phyloP scores from a whole-genome alignment of 2,329 filamentous ascomycete species.

The Cladosporium velox region DNA sequence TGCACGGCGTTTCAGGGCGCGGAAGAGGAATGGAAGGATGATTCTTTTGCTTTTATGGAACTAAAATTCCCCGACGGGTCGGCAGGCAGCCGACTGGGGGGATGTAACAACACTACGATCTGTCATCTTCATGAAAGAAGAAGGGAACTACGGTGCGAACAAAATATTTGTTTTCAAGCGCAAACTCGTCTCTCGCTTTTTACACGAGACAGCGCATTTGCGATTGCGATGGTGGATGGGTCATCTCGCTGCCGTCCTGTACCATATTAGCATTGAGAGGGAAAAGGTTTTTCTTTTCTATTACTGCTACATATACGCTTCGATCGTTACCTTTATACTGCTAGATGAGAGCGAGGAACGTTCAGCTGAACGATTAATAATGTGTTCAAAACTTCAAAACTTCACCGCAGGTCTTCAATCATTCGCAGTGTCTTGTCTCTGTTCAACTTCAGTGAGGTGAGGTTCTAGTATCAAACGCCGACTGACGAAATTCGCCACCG shows the following conservation, averaged over 20 bases:
- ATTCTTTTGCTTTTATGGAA: not conserved
- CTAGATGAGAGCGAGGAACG: constrained; percentile 1
- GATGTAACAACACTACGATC: constrained; percentile 10
- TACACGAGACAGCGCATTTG: not conserved
- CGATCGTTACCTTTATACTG: constrained; percentile 5
- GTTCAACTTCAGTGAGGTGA: not conserved
- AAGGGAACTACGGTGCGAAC: not conserved
- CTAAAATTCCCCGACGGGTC: not conserved
- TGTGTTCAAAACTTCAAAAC: not conserved
- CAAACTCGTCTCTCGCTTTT: not conserved
- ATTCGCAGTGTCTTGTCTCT: not conserved
- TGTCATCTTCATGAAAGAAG: not conserved
- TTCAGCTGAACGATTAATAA: not conserved
- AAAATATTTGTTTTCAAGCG: not conserved
- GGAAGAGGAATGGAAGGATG: not conserved
- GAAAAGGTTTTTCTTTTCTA: not conserved
- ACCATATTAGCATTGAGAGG: constrained; percentile 1
- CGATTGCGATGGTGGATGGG: constrained; percentile 3
- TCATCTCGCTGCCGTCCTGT: not conserved
- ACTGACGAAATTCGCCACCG: not conserved
- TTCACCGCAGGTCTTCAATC: not conserved
- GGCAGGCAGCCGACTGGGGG: not conserved
- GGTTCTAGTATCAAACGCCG: not conserved
- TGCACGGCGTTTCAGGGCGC: constrained; percentile 13
- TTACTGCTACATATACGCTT: not conserved